phyloP scores from a whole-genome alignment of 345 rosid genomes.

The Citrus glauca region DNA sequence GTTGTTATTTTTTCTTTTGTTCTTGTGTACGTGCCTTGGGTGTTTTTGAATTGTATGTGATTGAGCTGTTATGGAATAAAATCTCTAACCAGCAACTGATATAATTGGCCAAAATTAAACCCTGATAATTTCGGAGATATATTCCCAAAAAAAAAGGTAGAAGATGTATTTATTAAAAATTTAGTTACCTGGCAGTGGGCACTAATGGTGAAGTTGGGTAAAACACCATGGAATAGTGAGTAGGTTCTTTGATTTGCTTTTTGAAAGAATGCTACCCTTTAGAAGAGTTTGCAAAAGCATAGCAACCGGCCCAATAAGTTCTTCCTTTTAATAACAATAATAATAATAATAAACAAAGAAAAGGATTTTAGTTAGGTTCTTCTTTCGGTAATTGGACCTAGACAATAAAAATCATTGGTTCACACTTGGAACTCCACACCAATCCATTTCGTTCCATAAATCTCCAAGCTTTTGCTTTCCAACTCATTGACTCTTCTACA shows the following conservation, averaged over 20 bases:
- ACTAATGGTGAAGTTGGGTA: not conserved
- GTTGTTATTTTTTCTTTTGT: too few species aligned
- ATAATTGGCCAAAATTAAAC: too few species aligned
- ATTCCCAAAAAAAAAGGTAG: too few species aligned
- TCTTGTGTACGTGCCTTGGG: too few species aligned
- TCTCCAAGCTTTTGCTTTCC: not conserved
- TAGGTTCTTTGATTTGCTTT: conserved; percentile 22
- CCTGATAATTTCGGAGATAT: too few species aligned
- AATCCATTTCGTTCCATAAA: not conserved
- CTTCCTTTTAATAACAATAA: not conserved
- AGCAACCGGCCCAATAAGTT: not conserved
- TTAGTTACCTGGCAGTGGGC: not conserved
- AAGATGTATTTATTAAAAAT: not conserved
- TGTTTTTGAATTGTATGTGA: too few species aligned
- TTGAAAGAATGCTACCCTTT: conserved; percentile 1
- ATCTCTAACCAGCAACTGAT: too few species aligned
- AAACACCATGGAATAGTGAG: not conserved
- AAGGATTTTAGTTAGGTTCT: too few species aligned
- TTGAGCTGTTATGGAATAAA: too few species aligned
- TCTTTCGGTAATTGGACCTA: not conserved
- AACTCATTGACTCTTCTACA: not conserved
- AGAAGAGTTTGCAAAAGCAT: conserved; percentile 6
- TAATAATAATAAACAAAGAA: too few species aligned
- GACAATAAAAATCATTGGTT: not conserved
- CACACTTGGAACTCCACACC: not conserved